phyloP scores from a whole-genome alignment of 2,329 filamentous ascomycete species.

The Aspergillus niger region DNA sequence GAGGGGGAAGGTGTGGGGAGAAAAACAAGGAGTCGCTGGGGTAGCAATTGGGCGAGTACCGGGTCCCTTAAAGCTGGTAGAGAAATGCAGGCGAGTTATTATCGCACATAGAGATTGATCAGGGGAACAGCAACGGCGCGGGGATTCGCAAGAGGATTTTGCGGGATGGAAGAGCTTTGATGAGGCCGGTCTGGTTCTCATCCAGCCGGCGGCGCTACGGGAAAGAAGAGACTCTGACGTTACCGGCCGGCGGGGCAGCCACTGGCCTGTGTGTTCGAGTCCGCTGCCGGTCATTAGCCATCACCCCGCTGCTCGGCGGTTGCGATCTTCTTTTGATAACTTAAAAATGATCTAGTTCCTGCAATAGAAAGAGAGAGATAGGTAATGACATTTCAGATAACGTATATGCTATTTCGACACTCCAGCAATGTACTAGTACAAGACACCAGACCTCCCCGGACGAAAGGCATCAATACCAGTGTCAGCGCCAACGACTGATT shows the following conservation, averaged over 20 bases:
- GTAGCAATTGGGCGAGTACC: conserved; percentile 20
- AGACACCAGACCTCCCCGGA: conserved; percentile 9
- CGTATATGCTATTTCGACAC: conserved; percentile 16
- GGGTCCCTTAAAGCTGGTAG: conserved; percentile 2
- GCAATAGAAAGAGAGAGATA: too few species aligned
- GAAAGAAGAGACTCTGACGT: conserved; percentile 24
- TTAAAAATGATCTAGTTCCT: too few species aligned
- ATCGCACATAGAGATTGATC: conserved; percentile 10
- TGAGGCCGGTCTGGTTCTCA: conserved; percentile 5
- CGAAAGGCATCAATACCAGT: conserved; percentile 3
- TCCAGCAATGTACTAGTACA: conserved; percentile 25
- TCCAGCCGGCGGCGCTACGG: conserved; percentile 18
- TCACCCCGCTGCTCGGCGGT: too few species aligned
- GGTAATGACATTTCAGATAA: background rate
- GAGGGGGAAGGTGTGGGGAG: conserved; percentile 6
- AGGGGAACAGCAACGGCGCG: conserved; percentile 9
- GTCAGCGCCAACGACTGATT: background rate
- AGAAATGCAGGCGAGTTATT: conserved; percentile 3
- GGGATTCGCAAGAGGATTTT: conserved; percentile 10
- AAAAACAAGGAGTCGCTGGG: background rate
- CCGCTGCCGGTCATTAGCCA: background rate
- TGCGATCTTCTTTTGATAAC: too few species aligned
- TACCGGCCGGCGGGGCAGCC: conserved; percentile 27
- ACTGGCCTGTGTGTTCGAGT: background rate
- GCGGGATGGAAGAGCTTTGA: conserved; percentile 14